A percentile compares a stretch with the other conserved stretches of the same genome.
Conservation (phyloP, 2,329 filamentous ascomycete species). For the Xylaria arbuscula region DNA sequence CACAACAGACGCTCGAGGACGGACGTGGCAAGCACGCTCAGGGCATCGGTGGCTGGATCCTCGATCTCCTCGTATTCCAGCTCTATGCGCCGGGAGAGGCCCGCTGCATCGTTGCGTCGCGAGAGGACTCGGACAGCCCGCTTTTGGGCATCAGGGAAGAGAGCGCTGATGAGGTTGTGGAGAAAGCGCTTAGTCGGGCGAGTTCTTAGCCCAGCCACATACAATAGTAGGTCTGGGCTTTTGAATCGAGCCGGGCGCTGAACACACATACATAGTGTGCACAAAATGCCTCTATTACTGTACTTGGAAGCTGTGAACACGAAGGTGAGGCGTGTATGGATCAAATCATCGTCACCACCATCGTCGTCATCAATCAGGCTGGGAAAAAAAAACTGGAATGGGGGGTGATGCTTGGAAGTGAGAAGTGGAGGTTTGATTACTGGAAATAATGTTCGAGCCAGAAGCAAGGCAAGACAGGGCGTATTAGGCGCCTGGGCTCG, state of each 20-base stretch:
- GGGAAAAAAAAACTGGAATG: neutral
- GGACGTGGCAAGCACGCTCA: conserved; percentile 41
- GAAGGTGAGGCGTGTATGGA: conserved; percentile 2
- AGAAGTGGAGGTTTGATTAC: conserved; percentile 33
- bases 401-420: conserved; percentile 3
- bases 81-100: conserved; percentile 48
- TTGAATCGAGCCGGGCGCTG: neutral
- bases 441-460: neutral
- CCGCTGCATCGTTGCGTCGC: conserved; percentile 45
- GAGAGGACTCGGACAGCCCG: conserved; percentile 43
- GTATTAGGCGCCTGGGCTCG: neutral
- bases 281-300: neutral
- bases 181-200: conserved; percentile 40
- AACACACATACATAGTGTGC: neutral
- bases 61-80: conserved; percentile 49
- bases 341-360: neutral
- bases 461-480: conserved; percentile 9
- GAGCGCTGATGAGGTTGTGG: conserved; percentile 44
- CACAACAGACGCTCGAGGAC: conserved; percentile 38
- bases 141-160: conserved; percentile 47
- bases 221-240: neutral
- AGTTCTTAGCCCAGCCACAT: conserved; percentile 2
- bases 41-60: conserved; percentile 42
- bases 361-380: neutral
- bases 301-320: neutral